Percentiles rank a stretch among this genome's conserved stretches.
These are phyloP conservation scores for Cardiosporidium cionae DNA, from an alignment of 169 alveolate genomes.

Conservation along the genomic window DNA sequence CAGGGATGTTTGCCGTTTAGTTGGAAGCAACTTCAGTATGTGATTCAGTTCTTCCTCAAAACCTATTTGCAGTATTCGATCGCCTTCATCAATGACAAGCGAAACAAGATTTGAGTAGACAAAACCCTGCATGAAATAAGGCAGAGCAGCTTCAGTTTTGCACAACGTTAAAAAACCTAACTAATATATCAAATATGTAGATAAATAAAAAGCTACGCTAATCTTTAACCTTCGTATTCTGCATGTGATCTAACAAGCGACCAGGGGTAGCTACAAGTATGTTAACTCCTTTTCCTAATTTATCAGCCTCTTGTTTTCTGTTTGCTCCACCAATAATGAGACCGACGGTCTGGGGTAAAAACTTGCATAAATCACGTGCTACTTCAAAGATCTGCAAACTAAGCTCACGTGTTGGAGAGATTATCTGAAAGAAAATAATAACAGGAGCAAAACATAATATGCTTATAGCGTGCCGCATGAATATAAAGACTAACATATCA, in stretches of 20 bases:
- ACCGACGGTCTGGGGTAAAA: constrained; percentile 92
- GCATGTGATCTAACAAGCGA: constrained; percentile 94
- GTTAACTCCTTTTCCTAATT: constrained; percentile 89
- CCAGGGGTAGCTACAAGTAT: constrained; percentile 98
- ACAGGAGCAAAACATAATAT: too few species aligned
- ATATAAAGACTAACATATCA: too few species aligned
- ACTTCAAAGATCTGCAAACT: constrained; percentile 95
- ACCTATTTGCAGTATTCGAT: constrained; percentile 94
- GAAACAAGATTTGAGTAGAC: constrained; percentile 84
- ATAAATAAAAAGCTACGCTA: neutral
- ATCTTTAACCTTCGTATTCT: constrained; percentile 76
- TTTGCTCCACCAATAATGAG: constrained; percentile 98
- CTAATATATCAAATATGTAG: neutral
- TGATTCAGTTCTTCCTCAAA: constrained; percentile 98
- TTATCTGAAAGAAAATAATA: too few species aligned
- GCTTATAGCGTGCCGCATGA: too few species aligned
- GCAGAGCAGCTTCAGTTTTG: neutral
- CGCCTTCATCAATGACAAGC: constrained; percentile 98
- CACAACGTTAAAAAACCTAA: neutral
- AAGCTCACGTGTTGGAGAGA: constrained; percentile 97
- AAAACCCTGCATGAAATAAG: constrained; percentile 61
- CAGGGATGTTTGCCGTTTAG: constrained; percentile 91
- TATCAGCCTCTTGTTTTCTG: constrained; percentile 89
- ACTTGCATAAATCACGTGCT: constrained; percentile 81
- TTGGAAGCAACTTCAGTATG: constrained; percentile 88